Conservation (phyloP, 129 eudicot species). For the Sambucus nigra region DNA sequence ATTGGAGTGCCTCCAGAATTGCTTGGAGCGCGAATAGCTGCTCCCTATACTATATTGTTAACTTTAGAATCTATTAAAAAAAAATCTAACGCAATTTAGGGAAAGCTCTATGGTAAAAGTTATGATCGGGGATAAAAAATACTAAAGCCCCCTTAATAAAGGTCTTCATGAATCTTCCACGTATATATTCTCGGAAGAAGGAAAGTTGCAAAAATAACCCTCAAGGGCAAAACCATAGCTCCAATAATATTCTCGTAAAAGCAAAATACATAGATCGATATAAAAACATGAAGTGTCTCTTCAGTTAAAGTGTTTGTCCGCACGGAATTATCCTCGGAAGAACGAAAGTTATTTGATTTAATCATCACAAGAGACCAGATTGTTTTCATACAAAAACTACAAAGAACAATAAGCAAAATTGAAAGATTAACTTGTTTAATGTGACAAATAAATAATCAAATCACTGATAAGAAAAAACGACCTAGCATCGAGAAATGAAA, state of each 20-base stretch:
- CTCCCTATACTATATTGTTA: too few relatives aligned
- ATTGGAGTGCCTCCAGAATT: too few relatives aligned
- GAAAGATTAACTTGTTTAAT: too few relatives aligned
- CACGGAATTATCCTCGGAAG: conserved; percentile 18
- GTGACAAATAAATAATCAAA: too few relatives aligned
- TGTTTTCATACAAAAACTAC: neutral
- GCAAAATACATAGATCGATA: neutral
- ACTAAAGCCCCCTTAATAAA: conserved; percentile 26
- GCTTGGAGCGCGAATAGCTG: too few relatives aligned
- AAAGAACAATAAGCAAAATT: neutral
- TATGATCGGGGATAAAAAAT: too few relatives aligned
- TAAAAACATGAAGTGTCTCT: conserved; percentile 5
- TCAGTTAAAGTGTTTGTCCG: conserved; percentile 27
- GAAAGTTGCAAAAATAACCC: conserved; percentile 26
- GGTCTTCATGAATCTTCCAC: conserved; percentile 35
- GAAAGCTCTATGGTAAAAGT: too few relatives aligned
- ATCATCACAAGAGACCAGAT: conserved; percentile 19
- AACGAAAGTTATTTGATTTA: conserved; percentile 13
- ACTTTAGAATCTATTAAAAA: too few relatives aligned
- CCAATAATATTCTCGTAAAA: neutral
- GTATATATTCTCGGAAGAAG: conserved; percentile 30
- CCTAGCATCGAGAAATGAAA: too few relatives aligned
- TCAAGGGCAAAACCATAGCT: conserved; percentile 10
- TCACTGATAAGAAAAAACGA: too few relatives aligned
- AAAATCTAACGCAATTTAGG: too few relatives aligned